phyloP scores from a whole-genome alignment of 1,284 basidiomycete species.

The Austroboletus sp. region DNA sequence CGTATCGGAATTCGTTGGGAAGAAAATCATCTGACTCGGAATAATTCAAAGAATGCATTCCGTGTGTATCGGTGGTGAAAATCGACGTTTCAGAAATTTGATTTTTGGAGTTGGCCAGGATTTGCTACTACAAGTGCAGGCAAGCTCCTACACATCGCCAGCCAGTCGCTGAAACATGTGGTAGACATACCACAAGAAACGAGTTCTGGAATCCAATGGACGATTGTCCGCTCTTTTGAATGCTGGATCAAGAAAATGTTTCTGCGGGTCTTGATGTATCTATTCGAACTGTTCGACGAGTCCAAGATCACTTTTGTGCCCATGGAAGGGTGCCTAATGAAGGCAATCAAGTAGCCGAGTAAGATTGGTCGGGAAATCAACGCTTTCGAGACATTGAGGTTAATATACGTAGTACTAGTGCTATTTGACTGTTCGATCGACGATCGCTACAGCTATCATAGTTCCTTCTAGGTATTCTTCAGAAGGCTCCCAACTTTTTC shows the following conservation, averaged over 20 bases:
- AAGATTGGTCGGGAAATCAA: not conserved
- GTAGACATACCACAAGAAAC: no score
- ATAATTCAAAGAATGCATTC: no score
- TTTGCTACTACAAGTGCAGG: no score
- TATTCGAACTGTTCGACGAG: not conserved
- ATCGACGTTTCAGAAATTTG: no score
- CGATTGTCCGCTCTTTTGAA: not conserved
- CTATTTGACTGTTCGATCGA: no score
- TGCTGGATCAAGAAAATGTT: not conserved
- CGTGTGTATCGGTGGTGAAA: no score
- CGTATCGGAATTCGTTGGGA: no score
- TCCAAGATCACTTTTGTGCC: not conserved
- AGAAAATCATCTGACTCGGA: no score
- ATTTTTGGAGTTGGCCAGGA: no score
- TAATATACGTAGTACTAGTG: conserved; percentile 2
- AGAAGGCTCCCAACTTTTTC: not conserved
- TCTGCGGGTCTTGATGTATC: not conserved
- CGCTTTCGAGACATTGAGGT: conserved; percentile 4
- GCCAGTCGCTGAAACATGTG: no score
- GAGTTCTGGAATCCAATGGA: not conserved
- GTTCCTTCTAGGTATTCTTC: not conserved
- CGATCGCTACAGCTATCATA: no score
- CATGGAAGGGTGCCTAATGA: conserved; percentile 3
- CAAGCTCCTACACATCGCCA: no score
- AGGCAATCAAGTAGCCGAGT: not conserved